Base-by-base conservation (phyloP, 2,329 filamentous ascomycete species). In the Xylaria sp. region DNA sequence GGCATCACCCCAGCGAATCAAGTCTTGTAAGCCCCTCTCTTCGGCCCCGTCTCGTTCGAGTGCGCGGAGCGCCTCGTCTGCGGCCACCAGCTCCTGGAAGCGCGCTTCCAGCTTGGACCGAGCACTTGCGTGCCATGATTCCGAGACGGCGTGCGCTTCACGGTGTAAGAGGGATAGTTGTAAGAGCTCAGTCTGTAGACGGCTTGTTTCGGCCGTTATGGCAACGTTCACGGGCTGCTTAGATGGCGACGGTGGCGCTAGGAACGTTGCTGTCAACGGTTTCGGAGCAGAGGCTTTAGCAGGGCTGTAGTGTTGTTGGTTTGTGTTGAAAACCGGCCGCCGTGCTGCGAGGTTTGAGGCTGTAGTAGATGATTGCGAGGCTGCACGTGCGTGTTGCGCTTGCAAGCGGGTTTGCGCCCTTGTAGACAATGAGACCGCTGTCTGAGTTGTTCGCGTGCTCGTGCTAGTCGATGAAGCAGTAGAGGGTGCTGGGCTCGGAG, bases 291-390 rank as follows among this genome's bases (percentile, higher is more conserved):
- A 77, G 3, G 79, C 80, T 70, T 89, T 89, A 46, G 84, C 84
- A 0, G 89, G 88, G 28, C 86, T 88, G 77, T 85, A 90, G 76
- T 90, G 87, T 68, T 90, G 87, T 68, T 90, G 87, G 40, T 86
- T 82, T 0, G 84, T 89, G 50, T 80, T 84, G 75, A 90, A 90
- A 49, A 82, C 78, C 0, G 87, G 85, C 8, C 83, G 82, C 25
- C 78, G 75, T 73, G 73, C 17, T 69, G 65, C 57, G 65, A 71
- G 50, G 64, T 57, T 49, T 38, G 68, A 35, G 64, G 63, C 23
- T 37, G 64, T 35, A 40, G 57, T 12, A 46, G 56, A 37, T 40
- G 52, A 49, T 56, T 67, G 63, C 55, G 63, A 57, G 35, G 60
- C 53, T 57, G 66, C 2, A 60, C 55, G 61, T 62, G 65, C 3